Evolutionary conservation across 805 yeast species (phyloP), one percentile per base, ranked within the genome.

Genomic region (Suhomyces tanzawaensis): DNA sequence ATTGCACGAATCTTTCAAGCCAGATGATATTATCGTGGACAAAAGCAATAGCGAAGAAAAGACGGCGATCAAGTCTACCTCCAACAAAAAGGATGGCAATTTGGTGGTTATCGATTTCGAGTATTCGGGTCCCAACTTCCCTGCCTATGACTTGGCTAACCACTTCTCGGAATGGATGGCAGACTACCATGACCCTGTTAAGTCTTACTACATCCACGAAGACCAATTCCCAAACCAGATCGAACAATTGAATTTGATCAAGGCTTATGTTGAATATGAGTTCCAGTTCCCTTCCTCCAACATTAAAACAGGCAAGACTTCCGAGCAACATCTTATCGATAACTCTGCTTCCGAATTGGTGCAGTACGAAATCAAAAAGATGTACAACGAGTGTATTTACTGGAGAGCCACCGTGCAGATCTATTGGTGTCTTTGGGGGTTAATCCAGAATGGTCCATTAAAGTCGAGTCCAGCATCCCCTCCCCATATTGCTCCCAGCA

Each of bases 81-180:
- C 60, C 36, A 57, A 55, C 40, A 63, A 58, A 36, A 53, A 57
- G 38, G 74, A 69, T 49, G 41, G 38, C 17, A 83, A 81, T 55
- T 70, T 91, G 41, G 95, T 86, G 8, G 99, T 93, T 8, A 93
- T 93, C 53, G 99, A 93, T 59, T 93, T 93, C 60, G 99, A 93
- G 64, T 93, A 91, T 60, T 81, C 96, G 0, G 97, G 96, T 1
- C 81, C 95, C 8, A 93, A 90, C 54, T 71, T 81, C 31, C 88
- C 95, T 1, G 95, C 95, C 2, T 87, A 72, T 57, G 99, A 93
- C 58, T 77, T 93, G 39, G 90, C 90, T 11, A 90, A 93, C 59
- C 99, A 93, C 65, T 85, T 93, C 49, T 76, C 85, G 47, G 99
- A 91, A 66, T 91, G 99, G 99, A 93, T 90, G 97, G 76, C 87